These are phyloP conservation scores for Pichia exigua DNA, from an alignment of 805 yeast species.

Conservation along the genomic window DNA sequence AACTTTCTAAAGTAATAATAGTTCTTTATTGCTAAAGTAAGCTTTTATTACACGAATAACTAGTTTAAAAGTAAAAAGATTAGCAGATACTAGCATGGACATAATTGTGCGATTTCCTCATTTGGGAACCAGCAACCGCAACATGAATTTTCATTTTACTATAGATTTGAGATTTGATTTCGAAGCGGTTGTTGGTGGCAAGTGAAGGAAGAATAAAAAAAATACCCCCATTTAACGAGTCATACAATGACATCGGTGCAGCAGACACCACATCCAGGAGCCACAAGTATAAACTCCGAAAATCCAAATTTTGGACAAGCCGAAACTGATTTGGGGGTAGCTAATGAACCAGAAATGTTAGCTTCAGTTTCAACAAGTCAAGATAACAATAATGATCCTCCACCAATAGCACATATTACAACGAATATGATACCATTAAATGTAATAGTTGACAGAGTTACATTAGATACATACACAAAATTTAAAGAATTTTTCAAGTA, in stretches of 20 bases:
- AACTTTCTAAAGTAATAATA: no score
- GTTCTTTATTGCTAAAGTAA: no score
- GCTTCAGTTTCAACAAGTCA: background rate
- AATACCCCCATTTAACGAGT: background rate
- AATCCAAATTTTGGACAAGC: background rate
- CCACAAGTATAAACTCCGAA: background rate
- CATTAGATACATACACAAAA: conserved; percentile 57
- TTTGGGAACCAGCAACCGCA: background rate
- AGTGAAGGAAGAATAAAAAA: background rate
- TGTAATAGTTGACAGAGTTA: conserved; percentile 48
- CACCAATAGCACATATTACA: conserved; percentile 58
- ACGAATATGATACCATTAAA: conserved; percentile 61
- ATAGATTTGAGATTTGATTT: background rate
- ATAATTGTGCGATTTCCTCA: background rate
- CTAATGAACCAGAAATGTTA: background rate
- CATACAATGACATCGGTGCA: background rate
- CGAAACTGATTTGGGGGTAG: background rate
- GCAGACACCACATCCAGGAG: background rate
- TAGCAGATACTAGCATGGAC: background rate
- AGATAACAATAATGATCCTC: conserved; percentile 7
- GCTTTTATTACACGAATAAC: no score
- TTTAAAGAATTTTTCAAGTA: conserved; percentile 54
- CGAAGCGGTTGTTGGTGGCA: background rate
- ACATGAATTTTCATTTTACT: background rate
- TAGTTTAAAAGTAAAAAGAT: background rate